These are phyloP conservation scores for Erysimum pusillum DNA, from an alignment of 441 rosid genomes.

Conservation along the genomic window DNA sequence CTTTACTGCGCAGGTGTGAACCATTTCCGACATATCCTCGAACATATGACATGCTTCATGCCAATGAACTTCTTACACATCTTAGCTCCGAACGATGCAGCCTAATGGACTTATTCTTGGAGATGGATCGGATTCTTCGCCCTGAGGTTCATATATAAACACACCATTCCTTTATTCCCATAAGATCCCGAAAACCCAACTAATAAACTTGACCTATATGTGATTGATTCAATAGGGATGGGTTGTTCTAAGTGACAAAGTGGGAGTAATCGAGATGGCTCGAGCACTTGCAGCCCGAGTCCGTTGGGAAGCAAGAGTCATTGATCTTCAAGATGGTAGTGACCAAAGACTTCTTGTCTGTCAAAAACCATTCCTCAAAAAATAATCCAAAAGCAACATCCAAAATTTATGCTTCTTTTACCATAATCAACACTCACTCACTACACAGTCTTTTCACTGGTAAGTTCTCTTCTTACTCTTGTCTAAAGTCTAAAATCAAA, in stretches of 20 bases:
- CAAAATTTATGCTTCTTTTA: slow-evolving; percentile 26
- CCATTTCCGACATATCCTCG: slow-evolving; percentile 94
- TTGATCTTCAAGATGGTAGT: slow-evolving; percentile 87
- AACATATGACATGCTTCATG: slow-evolving; percentile 94
- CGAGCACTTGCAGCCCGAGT: slow-evolving; percentile 75
- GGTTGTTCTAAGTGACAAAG: slow-evolving; percentile 75
- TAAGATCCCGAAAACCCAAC: no score
- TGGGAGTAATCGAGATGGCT: slow-evolving; percentile 82
- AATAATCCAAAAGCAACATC: slow-evolving; percentile 47
- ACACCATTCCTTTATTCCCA: no score
- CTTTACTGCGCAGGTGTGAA: slow-evolving; percentile 74
- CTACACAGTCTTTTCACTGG: slow-evolving; percentile 42
- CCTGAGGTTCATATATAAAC: no score
- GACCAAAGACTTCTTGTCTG: slow-evolving; percentile 92
- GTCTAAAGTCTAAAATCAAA: background rate
- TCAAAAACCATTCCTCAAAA: slow-evolving; percentile 79
- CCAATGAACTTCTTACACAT: slow-evolving; percentile 79
- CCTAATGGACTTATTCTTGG: slow-evolving; percentile 76
- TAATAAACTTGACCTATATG: no score
- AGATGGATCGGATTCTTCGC: slow-evolving; percentile 88
- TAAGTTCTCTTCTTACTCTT: slow-evolving; percentile 26
- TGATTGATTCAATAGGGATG: slow-evolving; percentile 72
- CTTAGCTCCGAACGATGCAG: slow-evolving; percentile 68
- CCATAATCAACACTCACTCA: slow-evolving; percentile 45
- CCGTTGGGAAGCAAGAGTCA: slow-evolving; percentile 94